Percentiles rank a stretch among this genome's conserved stretches.
Evolutionary conservation across 352 stramenopile genomes (phyloP).

Genomic region (Aphanomyces astaci): DNA sequence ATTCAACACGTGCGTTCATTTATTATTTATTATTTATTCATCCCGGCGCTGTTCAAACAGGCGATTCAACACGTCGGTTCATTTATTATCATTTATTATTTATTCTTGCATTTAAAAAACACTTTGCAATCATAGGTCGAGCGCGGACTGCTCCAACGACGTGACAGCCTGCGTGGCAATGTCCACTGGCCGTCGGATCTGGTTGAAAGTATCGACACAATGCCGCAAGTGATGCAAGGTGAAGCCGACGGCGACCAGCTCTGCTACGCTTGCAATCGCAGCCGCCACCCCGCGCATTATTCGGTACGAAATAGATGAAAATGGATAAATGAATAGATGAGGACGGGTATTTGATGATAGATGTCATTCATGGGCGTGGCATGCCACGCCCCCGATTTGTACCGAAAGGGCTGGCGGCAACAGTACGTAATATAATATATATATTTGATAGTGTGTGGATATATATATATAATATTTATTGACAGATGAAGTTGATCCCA

Average conservation of each 20-base stretch:
- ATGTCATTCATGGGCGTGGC: constrained; percentile 48
- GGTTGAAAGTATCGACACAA: constrained; percentile 41
- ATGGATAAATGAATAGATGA: too few species aligned
- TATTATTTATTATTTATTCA: too few species aligned
- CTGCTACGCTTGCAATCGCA: constrained; percentile 70
- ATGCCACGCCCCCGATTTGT: constrained; percentile 58
- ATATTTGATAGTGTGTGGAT: background rate
- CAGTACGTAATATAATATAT: constrained; percentile 28
- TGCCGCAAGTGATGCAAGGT: constrained; percentile 35
- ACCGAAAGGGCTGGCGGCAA: constrained; percentile 55
- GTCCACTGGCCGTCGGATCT: constrained; percentile 65
- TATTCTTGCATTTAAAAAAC: too few species aligned
- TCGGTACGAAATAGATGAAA: constrained; percentile 20
- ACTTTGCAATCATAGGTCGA: too few species aligned
- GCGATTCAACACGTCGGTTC: too few species aligned
- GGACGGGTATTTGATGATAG: background rate
- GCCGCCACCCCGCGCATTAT: constrained; percentile 52
- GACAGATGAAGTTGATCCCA: too few species aligned
- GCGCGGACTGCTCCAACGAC: constrained; percentile 55
- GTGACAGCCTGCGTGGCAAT: constrained; percentile 54
- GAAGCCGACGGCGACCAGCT: constrained; percentile 32
- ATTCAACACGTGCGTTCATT: constrained; percentile 56
- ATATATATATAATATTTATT: too few species aligned
- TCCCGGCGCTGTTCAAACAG: too few species aligned
- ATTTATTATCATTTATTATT: too few species aligned